Evolutionary conservation across 2,329 filamentous ascomycete genomes (phyloP).

Genomic region (Fusarium heterosporum): DNA sequence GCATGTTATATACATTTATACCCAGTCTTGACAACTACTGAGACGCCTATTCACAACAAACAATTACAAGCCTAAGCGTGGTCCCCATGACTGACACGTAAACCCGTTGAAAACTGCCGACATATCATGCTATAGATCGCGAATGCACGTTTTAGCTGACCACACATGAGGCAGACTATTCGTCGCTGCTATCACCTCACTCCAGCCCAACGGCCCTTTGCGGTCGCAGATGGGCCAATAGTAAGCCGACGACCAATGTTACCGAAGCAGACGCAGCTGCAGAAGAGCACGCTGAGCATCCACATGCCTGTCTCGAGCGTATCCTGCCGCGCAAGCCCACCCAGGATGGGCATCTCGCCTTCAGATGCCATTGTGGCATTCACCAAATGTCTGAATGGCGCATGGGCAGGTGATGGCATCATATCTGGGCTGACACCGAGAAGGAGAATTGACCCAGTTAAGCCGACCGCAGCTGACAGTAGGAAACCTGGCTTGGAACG

Average conservation of each 20-base stretch:
- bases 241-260: constrained; percentile 89
- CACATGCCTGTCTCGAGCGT: constrained; percentile 81
- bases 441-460: constrained; percentile 78
- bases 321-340: constrained; percentile 70
- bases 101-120: constrained; percentile 13
- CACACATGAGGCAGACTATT: neutral
- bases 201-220: constrained; percentile 61
- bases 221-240: constrained; percentile 58
- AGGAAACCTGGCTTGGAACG: constrained; percentile 87
- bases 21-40: constrained; percentile 16
- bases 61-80: neutral
- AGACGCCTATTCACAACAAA: neutral
- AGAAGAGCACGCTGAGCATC: constrained; percentile 94
- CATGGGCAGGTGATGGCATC: constrained; percentile 73
- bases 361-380: constrained; percentile 20
- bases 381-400: constrained; percentile 42
- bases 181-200: constrained; percentile 47
- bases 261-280: constrained; percentile 94
- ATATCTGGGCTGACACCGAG: constrained; percentile 82
- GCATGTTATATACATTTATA: constrained; percentile 16
- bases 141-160: neutral
- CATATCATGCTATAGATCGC: constrained; percentile 15
- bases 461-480: constrained; percentile 78
- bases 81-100: constrained; percentile 2
- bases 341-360: constrained; percentile 50